These are phyloP conservation scores for Pyrenophora tritici-repentis DNA, from an alignment of 2,329 filamentous ascomycete species.

Conservation along the genomic window DNA sequence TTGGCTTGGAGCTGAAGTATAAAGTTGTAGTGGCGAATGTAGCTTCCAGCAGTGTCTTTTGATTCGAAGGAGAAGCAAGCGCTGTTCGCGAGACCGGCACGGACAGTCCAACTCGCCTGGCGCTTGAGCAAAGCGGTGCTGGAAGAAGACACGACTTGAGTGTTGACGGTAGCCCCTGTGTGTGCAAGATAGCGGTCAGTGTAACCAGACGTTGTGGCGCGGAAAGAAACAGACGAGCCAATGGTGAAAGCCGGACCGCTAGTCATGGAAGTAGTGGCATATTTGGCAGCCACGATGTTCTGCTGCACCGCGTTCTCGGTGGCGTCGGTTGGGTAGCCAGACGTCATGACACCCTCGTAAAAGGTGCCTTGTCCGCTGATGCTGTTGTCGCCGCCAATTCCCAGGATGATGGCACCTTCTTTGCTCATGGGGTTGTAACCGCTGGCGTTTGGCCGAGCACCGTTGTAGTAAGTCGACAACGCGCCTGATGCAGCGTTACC, in stretches of 20 bases:
- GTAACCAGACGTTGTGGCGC: conserved; percentile 60
- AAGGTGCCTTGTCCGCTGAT: conserved; percentile 64
- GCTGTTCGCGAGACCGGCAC: conserved; percentile 60
- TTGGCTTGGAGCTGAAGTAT: conserved; percentile 55
- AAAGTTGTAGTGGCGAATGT: conserved; percentile 62
- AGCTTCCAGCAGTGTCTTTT: conserved; percentile 62
- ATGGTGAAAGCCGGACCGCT: conserved; percentile 56
- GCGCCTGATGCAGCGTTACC: conserved; percentile 60
- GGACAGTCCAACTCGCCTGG: conserved; percentile 64
- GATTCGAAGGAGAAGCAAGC: conserved; percentile 67
- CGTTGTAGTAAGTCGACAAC: conserved; percentile 64
- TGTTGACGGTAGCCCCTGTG: conserved; percentile 57
- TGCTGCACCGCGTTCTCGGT: conserved; percentile 64
- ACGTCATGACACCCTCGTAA: conserved; percentile 69
- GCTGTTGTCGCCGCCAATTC: conserved; percentile 72
- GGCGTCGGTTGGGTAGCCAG: conserved; percentile 64
- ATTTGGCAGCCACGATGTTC: conserved; percentile 64
- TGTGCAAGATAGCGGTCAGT: conserved; percentile 62
- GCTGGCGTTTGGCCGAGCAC: conserved; percentile 55
- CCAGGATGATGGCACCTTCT: conserved; percentile 69
- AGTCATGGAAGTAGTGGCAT: conserved; percentile 55
- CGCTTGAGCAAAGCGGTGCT: conserved; percentile 57
- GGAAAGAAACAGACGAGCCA: conserved; percentile 60
- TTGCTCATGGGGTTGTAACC: conserved; percentile 68
- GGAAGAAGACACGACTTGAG: conserved; percentile 60